Base-by-base conservation (phyloP, 2,329 filamentous ascomycete species). In the Nemania sp. region DNA sequence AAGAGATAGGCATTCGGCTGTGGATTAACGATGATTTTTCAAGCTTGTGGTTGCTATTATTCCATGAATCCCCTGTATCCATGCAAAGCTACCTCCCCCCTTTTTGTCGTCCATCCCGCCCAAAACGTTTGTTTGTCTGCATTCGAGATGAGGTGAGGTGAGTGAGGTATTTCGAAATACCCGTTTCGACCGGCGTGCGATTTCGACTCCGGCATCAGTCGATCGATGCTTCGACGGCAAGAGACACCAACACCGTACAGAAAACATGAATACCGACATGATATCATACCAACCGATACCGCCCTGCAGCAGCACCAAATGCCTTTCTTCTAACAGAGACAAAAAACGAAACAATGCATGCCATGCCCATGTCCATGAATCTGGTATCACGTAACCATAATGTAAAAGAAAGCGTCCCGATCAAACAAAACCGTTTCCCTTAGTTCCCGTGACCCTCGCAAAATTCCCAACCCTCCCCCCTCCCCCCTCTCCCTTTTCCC, bases 11-110 rank as follows among this genome's bases (percentile, higher is more conserved):
- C 25, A 11, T n/a, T 25, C 20, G 15, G 12, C 18, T 46, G 7
- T 25, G 20, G 43, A 46, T 25, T 46, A 11, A 29, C 29, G 54
- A 57, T 65, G 63, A 39, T 39, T 39, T 63, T 63, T 29, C 47
- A 43, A 54, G 37, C 59, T 25, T 65, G 55, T 60, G 50, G 59
- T 68, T 68, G 63, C 58, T 64, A 63, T 68, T 67, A 64, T 62
- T 61, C 68, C 66, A 64, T 68, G 63, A 57, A 52, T 64, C 48
- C 21, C 6, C 59, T 29, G 56, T 57, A 43, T 62, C 43, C 43
- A 65, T 62, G 47, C 57, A 63, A 66, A 59, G 13, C 57, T 65
- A 60, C 43, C 34, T 29, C 40, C 48, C 21, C 3, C 32, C 13
- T 37, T n/a, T 17, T 7, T 34, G 59, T 45, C 35, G 4, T 7